A percentile compares a stretch with the other conserved stretches of the same genome.
phyloP scores from a whole-genome alignment of 306 rosid genomes.

The Cucumis melo region DNA sequence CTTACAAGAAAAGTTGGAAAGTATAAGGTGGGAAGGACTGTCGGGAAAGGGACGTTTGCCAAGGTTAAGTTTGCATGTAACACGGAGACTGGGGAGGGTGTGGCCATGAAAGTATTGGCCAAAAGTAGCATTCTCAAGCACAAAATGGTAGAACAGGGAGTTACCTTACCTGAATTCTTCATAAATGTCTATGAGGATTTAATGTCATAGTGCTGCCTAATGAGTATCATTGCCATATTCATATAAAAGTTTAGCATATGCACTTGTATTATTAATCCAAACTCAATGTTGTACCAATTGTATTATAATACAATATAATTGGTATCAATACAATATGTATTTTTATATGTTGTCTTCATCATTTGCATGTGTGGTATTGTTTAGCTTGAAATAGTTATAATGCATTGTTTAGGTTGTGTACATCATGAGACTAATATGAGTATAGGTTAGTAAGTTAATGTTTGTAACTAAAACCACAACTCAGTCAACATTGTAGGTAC shows the following conservation, averaged over 20 bases:
- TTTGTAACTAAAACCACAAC: too few species aligned
- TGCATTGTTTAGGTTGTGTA: too few species aligned
- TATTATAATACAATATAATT: too few species aligned
- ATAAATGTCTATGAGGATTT: background rate
- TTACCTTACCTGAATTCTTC: conserved; percentile 20
- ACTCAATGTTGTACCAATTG: background rate
- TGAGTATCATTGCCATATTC: background rate
- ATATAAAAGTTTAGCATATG: background rate
- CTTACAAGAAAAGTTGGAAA: conserved; percentile 60
- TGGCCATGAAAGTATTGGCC: conserved; percentile 72
- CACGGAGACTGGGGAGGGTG: conserved; percentile 58
- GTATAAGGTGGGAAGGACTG: conserved; percentile 73
- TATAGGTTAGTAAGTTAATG: too few species aligned
- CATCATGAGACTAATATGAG: too few species aligned
- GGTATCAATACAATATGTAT: too few species aligned
- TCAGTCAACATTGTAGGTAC: too few species aligned
- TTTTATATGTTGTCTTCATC: too few species aligned
- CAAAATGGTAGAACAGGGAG: conserved; percentile 97
- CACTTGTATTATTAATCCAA: background rate
- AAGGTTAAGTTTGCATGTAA: conserved; percentile 77
- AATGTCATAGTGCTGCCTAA: background rate
- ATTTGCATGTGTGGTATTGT: too few species aligned
- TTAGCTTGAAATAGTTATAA: too few species aligned
- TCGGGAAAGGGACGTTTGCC: conserved; percentile 91
- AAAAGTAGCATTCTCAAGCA: conserved; percentile 69